Conservation (phyloP, 2,329 filamentous ascomycete species). For the Phaeosphaeriaceae sp. region DNA sequence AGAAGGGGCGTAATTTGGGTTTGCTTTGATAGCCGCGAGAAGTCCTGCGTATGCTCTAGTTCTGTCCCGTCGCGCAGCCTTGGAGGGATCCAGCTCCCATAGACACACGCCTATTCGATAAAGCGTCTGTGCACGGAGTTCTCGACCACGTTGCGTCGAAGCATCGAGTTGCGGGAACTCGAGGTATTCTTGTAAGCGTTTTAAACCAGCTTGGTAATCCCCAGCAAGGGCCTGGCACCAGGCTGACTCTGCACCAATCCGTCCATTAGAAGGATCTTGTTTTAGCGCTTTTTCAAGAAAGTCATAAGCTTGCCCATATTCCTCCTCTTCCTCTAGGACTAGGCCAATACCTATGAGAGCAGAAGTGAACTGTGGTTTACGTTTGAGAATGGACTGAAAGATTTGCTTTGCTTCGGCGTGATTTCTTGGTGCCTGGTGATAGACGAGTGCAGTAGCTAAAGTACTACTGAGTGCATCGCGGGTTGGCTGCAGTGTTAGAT, state of each 20-base stretch:
- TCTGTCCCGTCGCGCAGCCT: slow-evolving; percentile 76
- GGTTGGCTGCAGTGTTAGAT: slow-evolving; percentile 65
- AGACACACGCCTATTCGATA: slow-evolving; percentile 87
- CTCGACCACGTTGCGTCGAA: slow-evolving; percentile 65
- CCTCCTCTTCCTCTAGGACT: slow-evolving; percentile 91
- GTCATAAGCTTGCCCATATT: slow-evolving; percentile 79
- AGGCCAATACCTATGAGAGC: slow-evolving; percentile 89
- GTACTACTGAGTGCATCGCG: slow-evolving; percentile 76
- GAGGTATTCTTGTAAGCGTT: slow-evolving; percentile 74
- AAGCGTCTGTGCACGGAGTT: slow-evolving; percentile 82
- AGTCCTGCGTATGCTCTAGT: slow-evolving; percentile 84
- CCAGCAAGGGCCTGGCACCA: slow-evolving; percentile 90
- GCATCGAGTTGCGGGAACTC: slow-evolving; percentile 63
- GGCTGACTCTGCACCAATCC: slow-evolving; percentile 82
- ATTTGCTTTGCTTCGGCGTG: slow-evolving; percentile 86
- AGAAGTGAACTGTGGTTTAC: slow-evolving; percentile 76
- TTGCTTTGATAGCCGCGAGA: slow-evolving; percentile 80
- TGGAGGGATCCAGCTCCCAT: slow-evolving; percentile 82
- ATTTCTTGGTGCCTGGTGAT: slow-evolving; percentile 87
- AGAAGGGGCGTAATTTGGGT: slow-evolving; percentile 85
- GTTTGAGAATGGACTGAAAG: slow-evolving; percentile 80
- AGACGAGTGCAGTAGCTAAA: slow-evolving; percentile 86
- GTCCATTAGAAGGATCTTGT: slow-evolving; percentile 75
- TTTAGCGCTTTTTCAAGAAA: slow-evolving; percentile 79
- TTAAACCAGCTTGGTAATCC: slow-evolving; percentile 70